Evolutionary conservation across 352 stramenopile species (phyloP).

Genomic region (Globisporangium ultimum): DNA sequence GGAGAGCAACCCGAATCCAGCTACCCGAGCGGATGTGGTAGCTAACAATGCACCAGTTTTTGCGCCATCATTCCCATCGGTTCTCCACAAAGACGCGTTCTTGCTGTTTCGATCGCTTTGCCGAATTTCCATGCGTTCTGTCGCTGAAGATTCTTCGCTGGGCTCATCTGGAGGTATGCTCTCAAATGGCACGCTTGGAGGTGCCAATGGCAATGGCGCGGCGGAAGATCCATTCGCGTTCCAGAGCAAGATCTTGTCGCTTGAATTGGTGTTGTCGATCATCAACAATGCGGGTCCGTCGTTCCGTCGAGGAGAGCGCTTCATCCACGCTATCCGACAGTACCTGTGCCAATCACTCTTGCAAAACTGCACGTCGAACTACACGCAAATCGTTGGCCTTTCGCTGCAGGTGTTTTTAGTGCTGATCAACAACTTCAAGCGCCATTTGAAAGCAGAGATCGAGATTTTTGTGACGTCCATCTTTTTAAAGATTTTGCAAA

Average conservation of each 20-base stretch:
- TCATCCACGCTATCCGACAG: slow-evolving; percentile 96
- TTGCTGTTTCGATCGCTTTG: slow-evolving; percentile 98
- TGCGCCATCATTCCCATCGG: slow-evolving; percentile 88
- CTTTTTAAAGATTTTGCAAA: slow-evolving; percentile 97
- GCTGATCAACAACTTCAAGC: slow-evolving; percentile 93
- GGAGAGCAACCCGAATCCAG: neutral
- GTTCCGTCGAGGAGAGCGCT: slow-evolving; percentile 94
- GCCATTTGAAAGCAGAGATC: slow-evolving; percentile 96
- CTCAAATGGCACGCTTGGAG: slow-evolving; percentile 9
- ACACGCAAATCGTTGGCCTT: slow-evolving; percentile 95
- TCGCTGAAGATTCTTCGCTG: slow-evolving; percentile 86
- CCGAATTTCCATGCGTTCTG: slow-evolving; percentile 87
- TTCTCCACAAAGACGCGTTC: slow-evolving; percentile 98
- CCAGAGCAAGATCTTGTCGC: slow-evolving; percentile 95
- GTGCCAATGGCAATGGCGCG: slow-evolving; percentile 22
- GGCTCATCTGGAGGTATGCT: slow-evolving; percentile 15
- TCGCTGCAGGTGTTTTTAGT: slow-evolving; percentile 98
- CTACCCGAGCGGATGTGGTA: neutral
- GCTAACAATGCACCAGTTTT: slow-evolving; percentile 32
- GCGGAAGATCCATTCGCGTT: slow-evolving; percentile 92
- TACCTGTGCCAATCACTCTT: slow-evolving; percentile 97
- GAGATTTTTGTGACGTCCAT: slow-evolving; percentile 99
- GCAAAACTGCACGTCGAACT: slow-evolving; percentile 98
- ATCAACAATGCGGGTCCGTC: slow-evolving; percentile 95
- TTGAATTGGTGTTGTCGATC: slow-evolving; percentile 97